phyloP scores from a whole-genome alignment of 208 protist genomes.

The Sergeia podlipaevii region DNA sequence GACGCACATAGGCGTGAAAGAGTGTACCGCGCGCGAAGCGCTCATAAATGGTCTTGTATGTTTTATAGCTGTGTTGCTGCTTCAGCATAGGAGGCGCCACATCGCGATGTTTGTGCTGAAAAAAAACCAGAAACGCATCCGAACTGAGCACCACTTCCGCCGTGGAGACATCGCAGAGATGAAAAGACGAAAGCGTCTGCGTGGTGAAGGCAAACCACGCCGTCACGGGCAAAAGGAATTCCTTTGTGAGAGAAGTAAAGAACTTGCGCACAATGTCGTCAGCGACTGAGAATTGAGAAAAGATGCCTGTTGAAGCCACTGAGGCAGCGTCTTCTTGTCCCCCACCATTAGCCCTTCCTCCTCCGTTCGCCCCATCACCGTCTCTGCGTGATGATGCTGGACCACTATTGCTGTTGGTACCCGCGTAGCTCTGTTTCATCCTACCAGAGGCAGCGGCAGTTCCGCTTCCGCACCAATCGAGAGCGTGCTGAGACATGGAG shows the following conservation, averaged over 20 bases:
- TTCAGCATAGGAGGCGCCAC: constrained; percentile 57
- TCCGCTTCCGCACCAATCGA: constrained; percentile 27
- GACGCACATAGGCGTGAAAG: constrained; percentile 49
- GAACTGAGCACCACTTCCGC: constrained; percentile 30
- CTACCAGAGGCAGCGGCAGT: neutral
- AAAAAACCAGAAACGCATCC: constrained; percentile 64
- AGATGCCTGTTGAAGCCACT: constrained; percentile 2
- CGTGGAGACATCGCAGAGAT: constrained; percentile 54
- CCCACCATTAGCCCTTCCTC: neutral
- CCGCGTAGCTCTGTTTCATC: no score
- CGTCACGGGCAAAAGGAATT: constrained; percentile 77
- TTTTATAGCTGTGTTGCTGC: constrained; percentile 55
- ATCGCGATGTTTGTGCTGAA: constrained; percentile 45
- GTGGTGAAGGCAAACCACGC: constrained; percentile 56
- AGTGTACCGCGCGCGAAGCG: constrained; percentile 66
- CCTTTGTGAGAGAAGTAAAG: constrained; percentile 78
- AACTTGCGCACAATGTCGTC: constrained; percentile 83
- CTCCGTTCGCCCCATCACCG: neutral
- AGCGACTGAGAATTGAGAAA: constrained; percentile 64
- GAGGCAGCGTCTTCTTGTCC: neutral
- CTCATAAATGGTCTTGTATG: constrained; percentile 77
- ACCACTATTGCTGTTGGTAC: constrained; percentile 8
- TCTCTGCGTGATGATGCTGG: neutral
- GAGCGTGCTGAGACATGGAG: constrained; percentile 39
- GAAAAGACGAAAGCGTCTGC: constrained; percentile 37